Percentiles rank a stretch among this genome's conserved stretches.
Evolutionary conservation across 2,329 filamentous ascomycete species (phyloP).

Genomic region (Pyrenophora graminea): DNA sequence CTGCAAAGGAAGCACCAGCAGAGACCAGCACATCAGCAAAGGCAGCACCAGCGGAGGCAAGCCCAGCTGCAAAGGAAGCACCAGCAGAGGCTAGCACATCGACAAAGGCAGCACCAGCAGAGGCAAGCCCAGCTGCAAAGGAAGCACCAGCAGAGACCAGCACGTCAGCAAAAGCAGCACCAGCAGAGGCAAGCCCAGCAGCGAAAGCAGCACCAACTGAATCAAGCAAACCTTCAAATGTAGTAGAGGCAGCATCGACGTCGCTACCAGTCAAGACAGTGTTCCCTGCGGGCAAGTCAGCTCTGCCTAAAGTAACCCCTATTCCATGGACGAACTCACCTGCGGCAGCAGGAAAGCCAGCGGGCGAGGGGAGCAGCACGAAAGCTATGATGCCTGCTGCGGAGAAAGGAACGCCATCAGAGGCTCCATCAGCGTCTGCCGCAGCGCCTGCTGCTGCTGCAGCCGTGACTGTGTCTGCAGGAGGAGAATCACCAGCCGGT

Average conservation of each 20-base stretch:
- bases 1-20: too few relatives aligned
- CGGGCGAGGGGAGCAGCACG: background rate
- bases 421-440: background rate
- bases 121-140: background rate
- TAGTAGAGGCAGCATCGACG: background rate
- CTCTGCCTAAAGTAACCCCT: conserved; percentile 9
- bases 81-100: too few relatives aligned
- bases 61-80: too few relatives aligned
- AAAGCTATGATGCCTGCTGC: background rate
- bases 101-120: background rate
- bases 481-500: conserved; percentile 15
- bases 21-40: too few relatives aligned
- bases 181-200: background rate
- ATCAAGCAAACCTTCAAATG: background rate
- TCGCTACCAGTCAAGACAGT: conserved; percentile 4
- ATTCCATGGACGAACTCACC: conserved; percentile 5
- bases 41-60: background rate
- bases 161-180: background rate
- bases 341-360: background rate
- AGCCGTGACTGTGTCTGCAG: conserved; percentile 19
- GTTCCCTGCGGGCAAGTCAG: conserved; percentile 2
- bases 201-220: background rate
- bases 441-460: conserved; percentile 3
- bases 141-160: background rate
- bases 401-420: too few relatives aligned